These are phyloP conservation scores for Selenicereus undatus DNA, from an alignment of 148 eudicot genomes.

Conservation along the genomic window DNA sequence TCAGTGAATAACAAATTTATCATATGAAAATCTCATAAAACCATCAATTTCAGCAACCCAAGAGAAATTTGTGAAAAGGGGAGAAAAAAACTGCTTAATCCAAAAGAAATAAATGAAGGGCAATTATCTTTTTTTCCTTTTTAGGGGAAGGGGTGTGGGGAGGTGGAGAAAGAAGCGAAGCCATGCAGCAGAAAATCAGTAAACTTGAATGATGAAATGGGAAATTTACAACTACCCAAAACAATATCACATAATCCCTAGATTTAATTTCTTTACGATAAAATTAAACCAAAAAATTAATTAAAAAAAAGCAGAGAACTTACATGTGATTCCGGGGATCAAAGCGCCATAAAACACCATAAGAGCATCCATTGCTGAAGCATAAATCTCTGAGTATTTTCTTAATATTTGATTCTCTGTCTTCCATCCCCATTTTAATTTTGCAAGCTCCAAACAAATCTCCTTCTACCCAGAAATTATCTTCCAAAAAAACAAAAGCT, in stretches of 20 bases:
- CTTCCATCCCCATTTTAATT: slow-evolving; percentile 27
- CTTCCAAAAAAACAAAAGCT: neutral
- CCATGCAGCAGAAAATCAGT: neutral
- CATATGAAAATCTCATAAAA: neutral
- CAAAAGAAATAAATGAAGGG: too few relatives aligned
- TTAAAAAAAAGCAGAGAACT: slow-evolving; percentile 17
- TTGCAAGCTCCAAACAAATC: neutral
- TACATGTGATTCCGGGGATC: slow-evolving; percentile 62
- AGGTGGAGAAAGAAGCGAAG: neutral
- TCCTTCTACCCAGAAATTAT: neutral
- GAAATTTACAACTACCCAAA: neutral
- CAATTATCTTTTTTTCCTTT: neutral
- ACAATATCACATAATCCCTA: neutral
- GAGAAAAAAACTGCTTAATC: neutral
- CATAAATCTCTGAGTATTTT: slow-evolving; percentile 58
- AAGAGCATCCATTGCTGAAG: slow-evolving; percentile 65
- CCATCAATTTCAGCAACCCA: neutral
- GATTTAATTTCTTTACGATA: too few relatives aligned
- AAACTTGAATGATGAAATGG: neutral
- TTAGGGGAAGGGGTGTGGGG: neutral
- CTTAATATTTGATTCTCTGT: slow-evolving; percentile 35
- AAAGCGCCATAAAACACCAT: slow-evolving; percentile 84
- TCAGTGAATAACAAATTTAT: neutral
- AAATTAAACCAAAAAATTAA: too few relatives aligned
- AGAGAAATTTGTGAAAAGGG: neutral